These are phyloP conservation scores for Acacia pycnantha DNA, from an alignment of 331 rosid species.

Conservation along the genomic window DNA sequence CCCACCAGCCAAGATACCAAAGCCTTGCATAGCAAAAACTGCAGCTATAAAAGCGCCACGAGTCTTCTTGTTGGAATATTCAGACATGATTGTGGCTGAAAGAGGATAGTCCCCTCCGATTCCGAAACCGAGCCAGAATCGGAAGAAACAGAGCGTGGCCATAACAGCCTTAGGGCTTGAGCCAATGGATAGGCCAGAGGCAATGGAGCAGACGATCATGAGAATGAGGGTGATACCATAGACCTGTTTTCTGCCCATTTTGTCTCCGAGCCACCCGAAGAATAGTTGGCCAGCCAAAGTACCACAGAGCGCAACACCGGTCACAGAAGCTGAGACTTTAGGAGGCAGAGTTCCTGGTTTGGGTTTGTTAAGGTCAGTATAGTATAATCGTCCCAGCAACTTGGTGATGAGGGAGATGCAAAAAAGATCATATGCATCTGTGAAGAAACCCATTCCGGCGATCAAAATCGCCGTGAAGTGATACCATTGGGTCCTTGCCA, in stretches of 20 bases:
- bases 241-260: slow-evolving; percentile 74
- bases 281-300: slow-evolving; percentile 84
- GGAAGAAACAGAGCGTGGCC: slow-evolving; percentile 74
- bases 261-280: slow-evolving; percentile 97
- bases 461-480: slow-evolving; percentile 92
- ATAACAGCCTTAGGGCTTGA: slow-evolving; percentile 42
- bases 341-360: slow-evolving; percentile 81
- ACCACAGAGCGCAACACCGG: slow-evolving; percentile 78
- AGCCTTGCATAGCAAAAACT: slow-evolving; percentile 94
- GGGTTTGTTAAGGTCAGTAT: slow-evolving; percentile 25
- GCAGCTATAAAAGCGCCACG: slow-evolving; percentile 94
- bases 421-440: slow-evolving; percentile 91
- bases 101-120: slow-evolving; percentile 97
- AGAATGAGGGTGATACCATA: slow-evolving; percentile 74
- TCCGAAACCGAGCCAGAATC: slow-evolving; percentile 97
- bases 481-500: slow-evolving; percentile 80
- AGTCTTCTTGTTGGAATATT: slow-evolving; percentile 87
- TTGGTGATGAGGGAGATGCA: slow-evolving; percentile 80
- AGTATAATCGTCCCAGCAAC: slow-evolving; percentile 75
- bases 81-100: slow-evolving; percentile 95
- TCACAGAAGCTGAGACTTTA: slow-evolving; percentile 64
- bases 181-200: slow-evolving; percentile 71
- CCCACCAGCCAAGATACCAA: slow-evolving; percentile 87
- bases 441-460: slow-evolving; percentile 98
- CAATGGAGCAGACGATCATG: slow-evolving; percentile 74